Percentiles rank a stretch among this genome's conserved stretches.
These are phyloP conservation scores for Peronospora belbahrii DNA, from an alignment of 352 stramenopile genomes.

Conservation along the genomic window DNA sequence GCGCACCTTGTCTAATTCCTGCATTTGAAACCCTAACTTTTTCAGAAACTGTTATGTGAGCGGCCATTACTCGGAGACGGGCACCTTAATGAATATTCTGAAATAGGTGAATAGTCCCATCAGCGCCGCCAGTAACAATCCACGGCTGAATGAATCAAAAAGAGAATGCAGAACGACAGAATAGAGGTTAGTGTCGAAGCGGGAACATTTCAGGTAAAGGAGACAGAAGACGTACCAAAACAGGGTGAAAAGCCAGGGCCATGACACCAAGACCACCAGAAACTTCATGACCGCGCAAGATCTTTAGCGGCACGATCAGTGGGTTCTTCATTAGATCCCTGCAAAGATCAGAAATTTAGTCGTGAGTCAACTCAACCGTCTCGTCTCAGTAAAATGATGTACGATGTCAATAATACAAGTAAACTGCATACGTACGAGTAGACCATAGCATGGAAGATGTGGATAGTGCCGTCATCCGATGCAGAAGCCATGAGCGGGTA, in stretches of 20 bases:
- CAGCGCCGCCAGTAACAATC: conserved; percentile 91
- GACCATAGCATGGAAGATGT: conserved; percentile 99
- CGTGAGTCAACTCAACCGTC: conserved; percentile 4
- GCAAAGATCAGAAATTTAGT: conserved; percentile 9
- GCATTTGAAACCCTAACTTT: no score
- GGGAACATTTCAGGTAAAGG: neutral
- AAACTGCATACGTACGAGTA: conserved; percentile 85
- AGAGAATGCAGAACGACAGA: no score
- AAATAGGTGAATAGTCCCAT: conserved; percentile 93
- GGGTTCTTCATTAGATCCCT: conserved; percentile 98
- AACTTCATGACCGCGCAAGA: conserved; percentile 91
- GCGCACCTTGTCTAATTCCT: no score
- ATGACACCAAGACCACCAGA: conserved; percentile 93
- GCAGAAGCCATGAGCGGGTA: conserved; percentile 99
- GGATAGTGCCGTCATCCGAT: conserved; percentile 96
- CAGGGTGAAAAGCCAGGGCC: conserved; percentile 94
- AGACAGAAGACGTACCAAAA: conserved; percentile 79
- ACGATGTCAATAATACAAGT: neutral
- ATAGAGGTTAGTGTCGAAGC: neutral
- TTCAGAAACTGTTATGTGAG: neutral
- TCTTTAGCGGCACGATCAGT: conserved; percentile 99
- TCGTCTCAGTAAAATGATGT: conserved; percentile 15
- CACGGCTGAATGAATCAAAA: conserved; percentile 54
- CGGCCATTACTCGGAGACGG: conserved; percentile 7
- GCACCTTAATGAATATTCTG: conserved; percentile 91